These are phyloP conservation scores for Hippophae tibetana DNA, from an alignment of 306 rosid genomes.

Conservation along the genomic window DNA sequence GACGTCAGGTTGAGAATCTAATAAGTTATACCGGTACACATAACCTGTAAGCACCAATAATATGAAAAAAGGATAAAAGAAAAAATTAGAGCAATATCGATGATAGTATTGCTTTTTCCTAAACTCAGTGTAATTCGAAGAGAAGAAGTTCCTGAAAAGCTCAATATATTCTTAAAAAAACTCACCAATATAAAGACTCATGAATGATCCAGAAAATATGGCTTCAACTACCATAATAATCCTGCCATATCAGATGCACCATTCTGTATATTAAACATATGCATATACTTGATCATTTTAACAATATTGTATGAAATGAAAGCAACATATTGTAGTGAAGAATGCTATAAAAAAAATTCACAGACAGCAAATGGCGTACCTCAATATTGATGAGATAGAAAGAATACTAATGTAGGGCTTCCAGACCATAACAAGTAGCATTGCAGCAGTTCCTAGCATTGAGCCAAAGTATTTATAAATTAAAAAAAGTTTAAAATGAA, in stretches of 20 bases:
- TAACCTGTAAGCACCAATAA: constrained; percentile 49
- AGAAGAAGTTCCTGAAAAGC: neutral
- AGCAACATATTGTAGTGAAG: neutral
- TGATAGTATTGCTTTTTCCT: neutral
- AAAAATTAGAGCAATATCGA: constrained; percentile 7
- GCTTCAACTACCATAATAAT: constrained; percentile 84
- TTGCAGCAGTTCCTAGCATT: constrained; percentile 83
- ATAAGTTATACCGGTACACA: constrained; percentile 84
- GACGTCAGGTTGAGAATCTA: constrained; percentile 94
- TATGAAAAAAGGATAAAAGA: constrained; percentile 7
- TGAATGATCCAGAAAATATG: constrained; percentile 71
- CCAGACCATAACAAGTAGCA: constrained; percentile 93
- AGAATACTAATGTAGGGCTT: constrained; percentile 63
- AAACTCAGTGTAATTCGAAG: too few species aligned
- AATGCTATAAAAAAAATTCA: neutral
- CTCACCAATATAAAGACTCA: constrained; percentile 79
- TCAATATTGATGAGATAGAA: constrained; percentile 61
- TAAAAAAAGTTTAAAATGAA: neutral
- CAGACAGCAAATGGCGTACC: constrained; percentile 35
- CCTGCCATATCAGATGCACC: constrained; percentile 33
- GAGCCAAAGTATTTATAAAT: constrained; percentile 9
- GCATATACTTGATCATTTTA: too few species aligned
- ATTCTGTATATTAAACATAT: too few species aligned
- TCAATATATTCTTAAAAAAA: neutral
- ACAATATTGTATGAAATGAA: too few species aligned